Conservation (phyloP, 176 grass and related monocot species). For the Triticum monococcum region DNA sequence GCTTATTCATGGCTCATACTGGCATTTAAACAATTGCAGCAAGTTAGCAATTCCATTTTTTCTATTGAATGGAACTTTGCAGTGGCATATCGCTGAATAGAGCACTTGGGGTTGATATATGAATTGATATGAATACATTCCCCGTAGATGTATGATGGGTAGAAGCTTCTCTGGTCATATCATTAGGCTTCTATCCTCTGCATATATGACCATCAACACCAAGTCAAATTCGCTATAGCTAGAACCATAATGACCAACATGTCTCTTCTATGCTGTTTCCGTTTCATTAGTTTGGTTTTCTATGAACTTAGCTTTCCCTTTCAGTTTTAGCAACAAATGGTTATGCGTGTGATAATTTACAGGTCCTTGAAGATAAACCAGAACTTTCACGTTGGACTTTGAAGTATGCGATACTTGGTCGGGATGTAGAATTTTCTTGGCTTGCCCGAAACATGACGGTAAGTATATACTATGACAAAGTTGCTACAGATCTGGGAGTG, state of each 20-base stretch:
- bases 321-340: not conserved
- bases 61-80: not conserved
- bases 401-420: conserved; percentile 81
- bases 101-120: not conserved
- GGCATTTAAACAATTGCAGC: not conserved
- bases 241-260: not conserved
- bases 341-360: conserved; percentile 21
- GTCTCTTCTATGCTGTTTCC: not conserved
- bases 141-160: not conserved
- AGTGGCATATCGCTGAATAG: not conserved
- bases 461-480: conserved; percentile 17
- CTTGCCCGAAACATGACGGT: conserved; percentile 87
- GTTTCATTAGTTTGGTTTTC: conserved; percentile 19
- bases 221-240: not conserved
- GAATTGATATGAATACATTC: not conserved
- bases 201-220: not conserved
- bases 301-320: not conserved
- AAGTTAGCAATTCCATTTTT: not conserved
- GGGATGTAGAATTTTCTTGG: conserved; percentile 90
- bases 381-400: conserved; percentile 81
- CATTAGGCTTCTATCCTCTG: not conserved
- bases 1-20: not conserved
- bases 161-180: conserved; percentile 5
- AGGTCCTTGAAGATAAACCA: conserved; percentile 90
- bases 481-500: not conserved